Evolutionary conservation across 768 basidiomycete species (phyloP).

Genomic region (Auricularia cornea): DNA sequence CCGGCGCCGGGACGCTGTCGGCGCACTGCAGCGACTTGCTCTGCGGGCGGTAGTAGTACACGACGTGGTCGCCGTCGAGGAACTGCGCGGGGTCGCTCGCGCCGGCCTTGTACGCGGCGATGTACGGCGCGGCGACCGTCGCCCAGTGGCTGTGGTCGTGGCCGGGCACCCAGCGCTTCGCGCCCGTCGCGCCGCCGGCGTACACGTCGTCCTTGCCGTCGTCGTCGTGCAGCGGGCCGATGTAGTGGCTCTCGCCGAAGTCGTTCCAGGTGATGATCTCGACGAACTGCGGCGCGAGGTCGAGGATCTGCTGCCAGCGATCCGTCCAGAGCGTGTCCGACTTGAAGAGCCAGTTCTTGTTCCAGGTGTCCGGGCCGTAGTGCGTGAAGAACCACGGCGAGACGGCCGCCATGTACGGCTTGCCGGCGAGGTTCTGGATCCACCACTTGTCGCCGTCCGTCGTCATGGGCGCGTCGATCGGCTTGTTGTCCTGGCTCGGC

Average conservation of each 20-base stretch:
- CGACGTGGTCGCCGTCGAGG: not conserved
- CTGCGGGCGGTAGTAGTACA: not conserved
- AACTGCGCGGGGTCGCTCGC: not conserved
- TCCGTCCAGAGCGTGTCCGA: slow-evolving; percentile 60
- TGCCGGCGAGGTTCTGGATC: slow-evolving; percentile 14
- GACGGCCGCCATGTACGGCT: slow-evolving; percentile 43
- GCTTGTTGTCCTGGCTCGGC: not conserved
- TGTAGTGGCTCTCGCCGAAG: slow-evolving; percentile 1
- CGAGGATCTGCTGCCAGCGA: slow-evolving; percentile 61
- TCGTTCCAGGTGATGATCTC: slow-evolving; percentile 58
- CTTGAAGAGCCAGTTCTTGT: slow-evolving; percentile 51
- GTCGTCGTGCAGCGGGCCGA: not conserved
- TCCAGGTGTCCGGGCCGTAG: slow-evolving; percentile 53
- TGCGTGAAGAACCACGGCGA: slow-evolving; percentile 81
- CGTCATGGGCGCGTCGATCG: slow-evolving; percentile 12
- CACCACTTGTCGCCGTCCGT: slow-evolving; percentile 9
- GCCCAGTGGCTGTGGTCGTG: not conserved
- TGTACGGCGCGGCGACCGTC: not conserved
- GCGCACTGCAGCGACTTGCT: not conserved
- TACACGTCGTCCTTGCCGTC: not conserved
- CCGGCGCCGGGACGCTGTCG: not conserved
- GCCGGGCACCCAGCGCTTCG: not conserved
- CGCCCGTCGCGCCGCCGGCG: not conserved
- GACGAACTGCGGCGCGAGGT: slow-evolving; percentile 46
- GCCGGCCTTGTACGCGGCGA: not conserved